Evolutionary conservation across 352 stramenopile genomes (phyloP).

Genomic region (Globisporangium spinosum): DNA sequence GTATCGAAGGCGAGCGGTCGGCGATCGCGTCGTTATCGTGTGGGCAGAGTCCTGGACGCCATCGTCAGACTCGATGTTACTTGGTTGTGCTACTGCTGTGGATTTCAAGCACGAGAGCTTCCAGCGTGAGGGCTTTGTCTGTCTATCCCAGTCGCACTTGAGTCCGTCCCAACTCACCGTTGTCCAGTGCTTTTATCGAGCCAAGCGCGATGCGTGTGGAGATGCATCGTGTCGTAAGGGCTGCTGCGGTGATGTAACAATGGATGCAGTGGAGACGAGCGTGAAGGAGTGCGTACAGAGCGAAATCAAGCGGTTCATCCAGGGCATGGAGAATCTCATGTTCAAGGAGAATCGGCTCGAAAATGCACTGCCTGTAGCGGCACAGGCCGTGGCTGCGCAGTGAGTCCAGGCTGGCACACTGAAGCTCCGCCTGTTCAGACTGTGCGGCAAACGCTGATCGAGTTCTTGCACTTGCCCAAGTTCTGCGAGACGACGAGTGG

Average conservation of each 20-base stretch:
- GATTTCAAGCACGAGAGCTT: neutral
- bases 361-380: neutral
- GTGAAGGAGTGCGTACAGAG: neutral
- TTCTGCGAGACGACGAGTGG: too few species aligned
- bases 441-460: too few species aligned
- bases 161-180: neutral
- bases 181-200: neutral
- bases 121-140: neutral
- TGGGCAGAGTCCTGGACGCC: neutral
- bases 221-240: neutral
- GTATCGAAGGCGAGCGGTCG: neutral
- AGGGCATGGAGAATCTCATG: neutral
- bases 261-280: neutral
- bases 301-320: neutral
- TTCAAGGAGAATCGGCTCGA: neutral
- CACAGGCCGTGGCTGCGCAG: neutral
- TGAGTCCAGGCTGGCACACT: neutral
- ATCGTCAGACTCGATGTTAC: neutral
- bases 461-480: too few species aligned
- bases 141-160: neutral
- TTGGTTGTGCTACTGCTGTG: neutral
- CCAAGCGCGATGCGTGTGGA: neutral
- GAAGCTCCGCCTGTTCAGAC: neutral
- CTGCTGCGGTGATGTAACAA: neutral
- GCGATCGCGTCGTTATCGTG: neutral